Evolutionary conservation across 2,329 filamentous ascomycete species (phyloP), one percentile per base, ranked within the genome.

Genomic region (Fusarium palustre): DNA sequence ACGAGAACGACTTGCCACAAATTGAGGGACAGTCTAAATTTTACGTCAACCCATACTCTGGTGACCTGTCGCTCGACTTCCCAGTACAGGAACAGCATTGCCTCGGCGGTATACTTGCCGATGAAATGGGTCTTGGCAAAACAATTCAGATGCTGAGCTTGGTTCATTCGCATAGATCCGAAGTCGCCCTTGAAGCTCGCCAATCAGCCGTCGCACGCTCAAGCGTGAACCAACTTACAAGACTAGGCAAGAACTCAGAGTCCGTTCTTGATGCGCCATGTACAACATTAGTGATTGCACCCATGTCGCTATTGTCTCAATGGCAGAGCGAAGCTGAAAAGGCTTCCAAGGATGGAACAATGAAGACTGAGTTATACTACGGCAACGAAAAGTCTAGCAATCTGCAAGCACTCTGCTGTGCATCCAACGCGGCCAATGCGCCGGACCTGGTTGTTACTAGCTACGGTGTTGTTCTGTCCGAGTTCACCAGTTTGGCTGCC

Each of bases 71-170:
- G 3, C 83, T 98, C 0, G 90, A 97, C 8, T 99, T 99, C 70
- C 96, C 96, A 1, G 88, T 90, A 4, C 96, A 99, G 76, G 93
- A 98, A 74, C 96, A 98, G 76, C 93, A 97, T 76, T 99, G 96
- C 71, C 84, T 97, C 0, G 96, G 96, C 45, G 96, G 96, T 8
- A 92, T 99, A 59, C 83, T 99, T 42, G 96, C 96, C 11, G 96
- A 99, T 75, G 92, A 98, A 80, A 99, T 99, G 96, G 96, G 96
- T 47, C 84, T 99, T 3, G 96, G 96, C 34, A 99, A 99, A 82
- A 99, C 96, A 0, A 98, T 99, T 55, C 95, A 99, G 76, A 98
- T 99, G 94, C 88, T 99, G 66, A 96, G 93, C 79, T 83, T 99
- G 50, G 87, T 99, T 7, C 96, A 99, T 77, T 88, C 92, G 0